phyloP scores from a whole-genome alignment of 2,329 filamentous ascomycete genomes.

The Zymoseptoria crescenta region DNA sequence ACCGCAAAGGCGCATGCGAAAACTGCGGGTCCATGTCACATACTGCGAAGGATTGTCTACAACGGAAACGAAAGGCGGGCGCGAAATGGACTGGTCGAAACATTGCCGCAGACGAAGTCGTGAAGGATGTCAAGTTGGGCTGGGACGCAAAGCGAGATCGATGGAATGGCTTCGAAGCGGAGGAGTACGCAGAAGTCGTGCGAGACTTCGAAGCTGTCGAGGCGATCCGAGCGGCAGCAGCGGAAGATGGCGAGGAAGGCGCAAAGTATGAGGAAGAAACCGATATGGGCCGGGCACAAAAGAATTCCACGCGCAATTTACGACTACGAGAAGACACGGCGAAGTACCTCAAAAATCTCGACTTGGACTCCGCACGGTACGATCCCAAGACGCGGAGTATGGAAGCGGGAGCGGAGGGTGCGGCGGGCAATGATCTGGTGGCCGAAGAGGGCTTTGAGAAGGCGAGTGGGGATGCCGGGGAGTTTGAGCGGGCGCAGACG shows the following conservation, averaged over 20 bases:
- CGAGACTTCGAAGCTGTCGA: slow-evolving; percentile 85
- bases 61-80: slow-evolving; percentile 77
- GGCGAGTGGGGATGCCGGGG: slow-evolving; percentile 80
- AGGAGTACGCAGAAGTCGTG: slow-evolving; percentile 78
- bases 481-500: slow-evolving; percentile 80
- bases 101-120: slow-evolving; percentile 83
- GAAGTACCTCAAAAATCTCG: slow-evolving; percentile 90
- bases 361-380: slow-evolving; percentile 93
- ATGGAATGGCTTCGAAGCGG: slow-evolving; percentile 95
- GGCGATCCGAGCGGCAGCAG: slow-evolving; percentile 49
- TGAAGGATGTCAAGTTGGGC: slow-evolving; percentile 77
- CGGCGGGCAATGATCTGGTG: slow-evolving; percentile 73
- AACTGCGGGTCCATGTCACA: slow-evolving; percentile 98
- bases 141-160: slow-evolving; percentile 97
- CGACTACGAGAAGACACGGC: slow-evolving; percentile 93
- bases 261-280: slow-evolving; percentile 82
- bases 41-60: slow-evolving; percentile 88
- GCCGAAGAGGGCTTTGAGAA: slow-evolving; percentile 90
- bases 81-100: slow-evolving; percentile 88
- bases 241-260: slow-evolving; percentile 46
- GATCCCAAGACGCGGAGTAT: slow-evolving; percentile 92
- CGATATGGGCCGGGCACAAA: slow-evolving; percentile 91
- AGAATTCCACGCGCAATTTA: slow-evolving; percentile 81
- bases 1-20: slow-evolving; percentile 94
- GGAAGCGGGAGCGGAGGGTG: slow-evolving; percentile 59